Conservation (phyloP, 1,284 basidiomycete genomes). For the Ustilago shanxiensis region DNA sequence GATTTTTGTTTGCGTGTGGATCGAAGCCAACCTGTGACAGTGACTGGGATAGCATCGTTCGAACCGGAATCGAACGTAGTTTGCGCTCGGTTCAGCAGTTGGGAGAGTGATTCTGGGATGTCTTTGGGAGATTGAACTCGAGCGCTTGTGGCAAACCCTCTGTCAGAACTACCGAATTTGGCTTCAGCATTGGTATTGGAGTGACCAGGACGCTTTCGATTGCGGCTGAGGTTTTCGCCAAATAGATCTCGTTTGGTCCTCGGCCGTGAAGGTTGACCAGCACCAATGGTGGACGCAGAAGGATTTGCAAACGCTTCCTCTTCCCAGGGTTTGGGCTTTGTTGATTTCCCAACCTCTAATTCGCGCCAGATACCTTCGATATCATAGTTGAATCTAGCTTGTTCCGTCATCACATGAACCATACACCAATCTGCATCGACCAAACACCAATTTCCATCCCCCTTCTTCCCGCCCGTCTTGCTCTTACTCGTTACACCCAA, state of each 20-base stretch:
- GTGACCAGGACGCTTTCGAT: slow-evolving; percentile 20
- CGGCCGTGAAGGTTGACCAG: slow-evolving; percentile 4
- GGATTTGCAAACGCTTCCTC: slow-evolving; percentile 2
- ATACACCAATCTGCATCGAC: slow-evolving; percentile 69
- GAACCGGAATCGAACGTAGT: slow-evolving; percentile 6
- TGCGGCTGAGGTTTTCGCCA: slow-evolving; percentile 25
- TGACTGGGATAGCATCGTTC: slow-evolving; percentile 17
- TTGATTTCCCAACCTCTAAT: slow-evolving; percentile 26
- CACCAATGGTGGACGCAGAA: neutral
- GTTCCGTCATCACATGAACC: slow-evolving; percentile 68
- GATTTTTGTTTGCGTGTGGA: slow-evolving; percentile 60
- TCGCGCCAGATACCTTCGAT: slow-evolving; percentile 64
- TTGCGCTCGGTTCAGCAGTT: slow-evolving; percentile 19
- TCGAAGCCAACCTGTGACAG: slow-evolving; percentile 52
- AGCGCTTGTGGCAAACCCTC: slow-evolving; percentile 21
- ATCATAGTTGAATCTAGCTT: slow-evolving; percentile 62
- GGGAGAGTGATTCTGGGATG: slow-evolving; percentile 31
- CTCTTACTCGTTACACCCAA: slow-evolving; percentile 32
- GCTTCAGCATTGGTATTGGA: neutral
- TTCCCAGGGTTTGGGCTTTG: slow-evolving; percentile 41
- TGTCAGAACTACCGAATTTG: slow-evolving; percentile 28
- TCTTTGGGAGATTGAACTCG: neutral
- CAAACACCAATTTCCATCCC: slow-evolving; percentile 68
- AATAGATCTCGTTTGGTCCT: slow-evolving; percentile 33
- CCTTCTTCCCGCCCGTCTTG: slow-evolving; percentile 55